Evolutionary conservation across 2,329 filamentous ascomycete genomes (phyloP), one percentile per base, ranked within the genome.

Genomic region (Curvularia spicifera): DNA sequence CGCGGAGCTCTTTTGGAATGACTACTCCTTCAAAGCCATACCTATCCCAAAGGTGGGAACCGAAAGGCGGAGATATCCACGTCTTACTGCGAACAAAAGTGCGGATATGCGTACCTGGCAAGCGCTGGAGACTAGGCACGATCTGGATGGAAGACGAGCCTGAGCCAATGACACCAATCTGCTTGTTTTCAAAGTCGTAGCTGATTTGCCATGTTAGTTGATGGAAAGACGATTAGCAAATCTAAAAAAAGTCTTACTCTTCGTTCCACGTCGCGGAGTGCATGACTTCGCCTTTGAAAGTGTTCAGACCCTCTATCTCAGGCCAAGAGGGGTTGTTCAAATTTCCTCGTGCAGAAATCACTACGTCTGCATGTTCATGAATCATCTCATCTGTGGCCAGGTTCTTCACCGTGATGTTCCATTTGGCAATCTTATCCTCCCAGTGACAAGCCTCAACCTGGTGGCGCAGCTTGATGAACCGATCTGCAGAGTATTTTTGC

Each of bases 61-160:
- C 62, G 42, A 76, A 76, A 7, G 73, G 59, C 0, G 74, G 73
- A 2, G 73, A 73, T 12, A 77, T 74, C 74, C 74, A 77, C 0
- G 74, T 76, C 47, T 69, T 71, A 53, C 73, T 74, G 26, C 74
- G 68, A 13, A 69, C 70, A 54, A 76, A 77, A n/a, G 66, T 69
- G 18, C 62, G 64, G 7, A 75, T 59, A 12, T 74, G 67, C 0
- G 73, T 73, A 5, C 68, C 70, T 5, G 70, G 48, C 13, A 77
- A 40, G 7, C 69, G 69, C 64, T 77, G 79, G 2, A 81, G 71
- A 2, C 71, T 71, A 2, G 74, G 71, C 3, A 80, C 74, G 20
- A 79, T 79, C 48, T 79, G 77, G 18, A 80, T 80, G 0, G 78
- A 76, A 13, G 74, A 76, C 33, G 72, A 69, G 18, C 75, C 73